These are phyloP conservation scores for Xylaria acuta DNA, from an alignment of 495 filamentous ascomycete species.

Conservation along the genomic window DNA sequence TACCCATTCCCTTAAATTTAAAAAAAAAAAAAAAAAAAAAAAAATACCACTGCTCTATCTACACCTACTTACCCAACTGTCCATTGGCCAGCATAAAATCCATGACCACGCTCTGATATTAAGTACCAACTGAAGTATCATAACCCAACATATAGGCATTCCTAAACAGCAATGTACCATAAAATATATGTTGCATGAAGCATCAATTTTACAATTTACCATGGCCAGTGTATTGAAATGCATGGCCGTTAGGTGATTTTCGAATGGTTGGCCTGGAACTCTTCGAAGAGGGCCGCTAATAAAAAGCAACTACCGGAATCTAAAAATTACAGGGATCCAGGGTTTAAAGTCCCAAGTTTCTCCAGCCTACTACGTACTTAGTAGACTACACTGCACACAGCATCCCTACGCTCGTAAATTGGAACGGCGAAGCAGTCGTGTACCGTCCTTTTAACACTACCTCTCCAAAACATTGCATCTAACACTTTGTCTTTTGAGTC, in stretches of 20 bases:
- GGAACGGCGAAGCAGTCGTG: not conserved
- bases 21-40: too few species aligned
- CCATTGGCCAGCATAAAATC: not conserved
- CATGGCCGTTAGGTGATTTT: slow-evolving; percentile 6
- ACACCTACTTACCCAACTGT: not conserved
- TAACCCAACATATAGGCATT: not conserved
- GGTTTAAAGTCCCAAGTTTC: not conserved
- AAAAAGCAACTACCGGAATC: slow-evolving; percentile 18
- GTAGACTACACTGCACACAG: not conserved
- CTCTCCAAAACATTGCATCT: not conserved
- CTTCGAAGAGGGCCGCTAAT: slow-evolving; percentile 2
- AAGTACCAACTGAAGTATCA: not conserved
- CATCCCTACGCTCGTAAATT: not conserved
- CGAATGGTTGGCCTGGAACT: not conserved
- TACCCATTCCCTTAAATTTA: too few species aligned
- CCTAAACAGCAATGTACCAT: not conserved
- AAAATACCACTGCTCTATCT: not conserved
- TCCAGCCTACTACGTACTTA: not conserved
- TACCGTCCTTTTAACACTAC: not conserved
- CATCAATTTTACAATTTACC: not conserved
- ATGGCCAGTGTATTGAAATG: not conserved
- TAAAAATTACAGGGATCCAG: slow-evolving; percentile 13
- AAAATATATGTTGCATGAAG: slow-evolving; percentile 1
- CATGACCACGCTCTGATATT: not conserved
- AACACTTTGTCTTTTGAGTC: not conserved